A percentile compares a stretch with the other conserved stretches of the same genome.
phyloP scores from a whole-genome alignment of 306 rosid genomes.

The Comarum palustre region DNA sequence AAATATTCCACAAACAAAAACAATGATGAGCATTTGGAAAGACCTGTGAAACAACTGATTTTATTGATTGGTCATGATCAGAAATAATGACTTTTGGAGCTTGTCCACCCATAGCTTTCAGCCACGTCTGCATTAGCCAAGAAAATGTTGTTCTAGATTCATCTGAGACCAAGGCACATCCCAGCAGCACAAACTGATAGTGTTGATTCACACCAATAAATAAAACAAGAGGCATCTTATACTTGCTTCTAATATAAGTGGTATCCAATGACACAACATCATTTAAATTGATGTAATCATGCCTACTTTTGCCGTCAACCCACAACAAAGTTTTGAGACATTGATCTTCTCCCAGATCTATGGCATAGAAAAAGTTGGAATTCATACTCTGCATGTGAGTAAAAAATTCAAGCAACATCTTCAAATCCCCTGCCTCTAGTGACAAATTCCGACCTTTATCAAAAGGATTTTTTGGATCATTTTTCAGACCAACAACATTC shows the following conservation, averaged over 20 bases:
- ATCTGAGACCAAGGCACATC: conserved; percentile 92
- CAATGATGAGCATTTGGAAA: conserved; percentile 66
- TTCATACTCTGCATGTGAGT: conserved; percentile 78
- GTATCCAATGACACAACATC: conserved; percentile 92
- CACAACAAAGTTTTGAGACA: conserved; percentile 76
- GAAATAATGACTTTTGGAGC: conserved; percentile 79
- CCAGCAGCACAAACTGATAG: conserved; percentile 83
- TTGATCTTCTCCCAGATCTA: conserved; percentile 88
- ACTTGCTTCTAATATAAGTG: conserved; percentile 73
- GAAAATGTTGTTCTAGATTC: conserved; percentile 65
- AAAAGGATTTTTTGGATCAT: conserved; percentile 67
- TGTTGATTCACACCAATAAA: conserved; percentile 98
- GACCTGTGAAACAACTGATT: conserved; percentile 62
- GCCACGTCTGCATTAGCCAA: conserved; percentile 81
- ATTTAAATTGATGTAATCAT: conserved; percentile 69
- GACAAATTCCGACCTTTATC: conserved; percentile 82
- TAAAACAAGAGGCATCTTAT: conserved; percentile 89
- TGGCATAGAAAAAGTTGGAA: conserved; percentile 79
- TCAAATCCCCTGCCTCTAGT: conserved; percentile 75
- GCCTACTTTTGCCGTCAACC: conserved; percentile 96
- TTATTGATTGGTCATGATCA: conserved; percentile 76
- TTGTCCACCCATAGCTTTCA: conserved; percentile 87
- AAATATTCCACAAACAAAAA: conserved; percentile 77
- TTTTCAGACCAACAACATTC: conserved; percentile 85
- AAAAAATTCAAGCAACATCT: conserved; percentile 68